phyloP scores from a whole-genome alignment of 768 basidiomycete genomes.

The Boletus huronensis region DNA sequence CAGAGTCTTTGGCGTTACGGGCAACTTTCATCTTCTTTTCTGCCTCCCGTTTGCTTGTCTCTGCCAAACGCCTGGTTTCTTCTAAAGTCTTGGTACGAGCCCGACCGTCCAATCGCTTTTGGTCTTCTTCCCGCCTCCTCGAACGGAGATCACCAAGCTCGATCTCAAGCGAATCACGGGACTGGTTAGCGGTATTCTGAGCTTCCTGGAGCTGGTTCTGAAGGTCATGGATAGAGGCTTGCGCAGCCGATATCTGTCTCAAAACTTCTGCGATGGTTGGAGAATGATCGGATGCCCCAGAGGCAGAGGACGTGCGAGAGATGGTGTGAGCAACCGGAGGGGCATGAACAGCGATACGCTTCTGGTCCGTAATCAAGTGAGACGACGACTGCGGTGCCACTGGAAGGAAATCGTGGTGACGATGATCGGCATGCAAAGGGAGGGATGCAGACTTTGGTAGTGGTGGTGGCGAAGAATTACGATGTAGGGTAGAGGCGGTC shows the following conservation, averaged over 20 bases:
- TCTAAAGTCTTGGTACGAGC: conserved; percentile 81
- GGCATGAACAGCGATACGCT: conserved; percentile 26
- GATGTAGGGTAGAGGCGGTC: conserved; percentile 35
- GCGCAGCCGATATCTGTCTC: conserved; percentile 64
- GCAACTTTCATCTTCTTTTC: conserved; percentile 83
- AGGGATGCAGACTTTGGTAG: conserved; percentile 79
- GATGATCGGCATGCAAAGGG: conserved; percentile 61
- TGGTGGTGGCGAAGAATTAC: conserved; percentile 78
- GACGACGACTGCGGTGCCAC: conserved; percentile 23
- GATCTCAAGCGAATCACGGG: conserved; percentile 61
- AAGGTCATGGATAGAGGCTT: conserved; percentile 61
- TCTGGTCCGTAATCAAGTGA: conserved; percentile 23
- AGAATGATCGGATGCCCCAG: conserved; percentile 50
- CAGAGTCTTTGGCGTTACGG: conserved; percentile 59
- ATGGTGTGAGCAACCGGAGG: conserved; percentile 23
- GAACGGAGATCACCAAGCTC: conserved; percentile 73
- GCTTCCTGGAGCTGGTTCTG: conserved; percentile 66
- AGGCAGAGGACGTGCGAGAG: conserved; percentile 23
- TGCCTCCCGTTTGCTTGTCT: conserved; percentile 74
- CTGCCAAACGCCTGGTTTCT: conserved; percentile 81
- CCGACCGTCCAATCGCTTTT: conserved; percentile 72
- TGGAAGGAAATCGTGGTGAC: conserved; percentile 27
- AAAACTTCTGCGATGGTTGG: conserved; percentile 72
- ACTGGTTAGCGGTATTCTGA: conserved; percentile 51
- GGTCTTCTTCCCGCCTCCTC: conserved; percentile 81